Evolutionary conservation across 371 early-diverging fungal genomes (phyloP).

Genomic region (Mortierella sp.): DNA sequence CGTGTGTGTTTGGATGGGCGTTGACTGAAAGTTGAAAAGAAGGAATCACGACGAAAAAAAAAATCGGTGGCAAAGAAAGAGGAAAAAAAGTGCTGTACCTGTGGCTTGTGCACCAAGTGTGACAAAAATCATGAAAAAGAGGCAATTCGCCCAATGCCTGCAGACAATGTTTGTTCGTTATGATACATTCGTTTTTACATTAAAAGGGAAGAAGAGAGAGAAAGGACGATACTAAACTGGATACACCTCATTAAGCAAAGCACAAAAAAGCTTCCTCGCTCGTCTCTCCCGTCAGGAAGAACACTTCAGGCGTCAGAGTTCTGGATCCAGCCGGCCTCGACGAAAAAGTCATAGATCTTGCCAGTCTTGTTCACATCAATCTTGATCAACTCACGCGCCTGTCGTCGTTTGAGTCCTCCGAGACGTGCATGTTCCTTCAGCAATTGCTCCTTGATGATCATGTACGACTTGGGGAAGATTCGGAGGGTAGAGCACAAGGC

Average conservation of each 20-base stretch:
- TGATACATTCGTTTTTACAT: constrained; percentile 7
- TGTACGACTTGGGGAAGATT: constrained; percentile 88
- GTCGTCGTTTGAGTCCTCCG: constrained; percentile 80
- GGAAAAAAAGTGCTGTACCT: neutral
- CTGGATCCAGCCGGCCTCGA: constrained; percentile 90
- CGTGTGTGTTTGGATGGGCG: neutral
- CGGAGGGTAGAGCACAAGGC: constrained; percentile 86
- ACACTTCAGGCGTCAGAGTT: constrained; percentile 46
- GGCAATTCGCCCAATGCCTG: neutral
- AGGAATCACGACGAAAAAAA: neutral
- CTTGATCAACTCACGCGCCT: constrained; percentile 85
- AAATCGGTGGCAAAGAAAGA: neutral
- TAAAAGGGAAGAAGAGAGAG: neutral
- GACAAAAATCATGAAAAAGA: neutral
- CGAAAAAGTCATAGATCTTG: constrained; percentile 91
- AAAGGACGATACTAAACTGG: neutral
- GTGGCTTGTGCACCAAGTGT: neutral
- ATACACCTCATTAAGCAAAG: neutral
- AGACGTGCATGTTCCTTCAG: constrained; percentile 84
- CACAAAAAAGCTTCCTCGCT: neutral
- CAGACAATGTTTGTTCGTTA: neutral
- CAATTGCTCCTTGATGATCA: constrained; percentile 91
- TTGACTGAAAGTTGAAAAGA: neutral
- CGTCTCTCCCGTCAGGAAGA: neutral
- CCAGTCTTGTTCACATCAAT: constrained; percentile 92